Evolutionary conservation across 1,284 basidiomycete genomes (phyloP).

Genomic region (Bondarzewia mesenterica): DNA sequence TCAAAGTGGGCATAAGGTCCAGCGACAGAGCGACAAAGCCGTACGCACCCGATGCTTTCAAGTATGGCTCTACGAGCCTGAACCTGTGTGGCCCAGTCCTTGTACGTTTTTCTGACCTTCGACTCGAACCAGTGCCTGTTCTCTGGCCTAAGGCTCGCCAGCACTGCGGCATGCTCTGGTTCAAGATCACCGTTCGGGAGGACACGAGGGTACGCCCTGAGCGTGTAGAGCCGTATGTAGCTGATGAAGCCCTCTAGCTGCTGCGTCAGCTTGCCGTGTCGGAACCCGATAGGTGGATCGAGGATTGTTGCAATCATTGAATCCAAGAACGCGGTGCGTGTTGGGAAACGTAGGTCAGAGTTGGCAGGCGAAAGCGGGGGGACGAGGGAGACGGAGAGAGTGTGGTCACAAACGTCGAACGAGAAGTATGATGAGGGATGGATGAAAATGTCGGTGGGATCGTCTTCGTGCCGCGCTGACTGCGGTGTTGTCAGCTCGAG

Average conservation of each 20-base stretch:
- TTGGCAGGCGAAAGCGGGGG: not conserved
- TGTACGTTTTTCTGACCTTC: not conserved
- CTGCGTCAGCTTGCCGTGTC: not conserved
- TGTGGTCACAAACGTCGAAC: conserved; percentile 9
- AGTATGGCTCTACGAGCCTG: not conserved
- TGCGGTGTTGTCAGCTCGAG: not conserved
- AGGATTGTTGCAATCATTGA: conserved; percentile 3
- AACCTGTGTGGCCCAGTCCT: not conserved
- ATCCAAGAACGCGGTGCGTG: conserved; percentile 1
- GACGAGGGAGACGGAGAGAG: conserved; percentile 1
- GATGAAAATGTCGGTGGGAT: conserved; percentile 1
- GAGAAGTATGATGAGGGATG: conserved; percentile 8
- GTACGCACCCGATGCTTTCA: not conserved
- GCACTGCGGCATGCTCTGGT: not conserved
- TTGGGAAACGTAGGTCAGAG: conserved; percentile 4
- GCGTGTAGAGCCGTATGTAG: not conserved
- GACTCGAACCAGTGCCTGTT: not conserved
- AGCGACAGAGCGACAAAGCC: not conserved
- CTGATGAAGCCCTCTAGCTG: not conserved
- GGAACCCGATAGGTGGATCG: conserved; percentile 3
- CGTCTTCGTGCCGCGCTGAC: not conserved
- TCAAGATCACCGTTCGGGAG: not conserved
- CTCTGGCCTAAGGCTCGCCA: not conserved
- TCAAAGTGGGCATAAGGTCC: not conserved
- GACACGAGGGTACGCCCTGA: not conserved